Evolutionary conservation across 2,329 filamentous ascomycete species (phyloP).

Genomic region (Davidsoniella virescens): DNA sequence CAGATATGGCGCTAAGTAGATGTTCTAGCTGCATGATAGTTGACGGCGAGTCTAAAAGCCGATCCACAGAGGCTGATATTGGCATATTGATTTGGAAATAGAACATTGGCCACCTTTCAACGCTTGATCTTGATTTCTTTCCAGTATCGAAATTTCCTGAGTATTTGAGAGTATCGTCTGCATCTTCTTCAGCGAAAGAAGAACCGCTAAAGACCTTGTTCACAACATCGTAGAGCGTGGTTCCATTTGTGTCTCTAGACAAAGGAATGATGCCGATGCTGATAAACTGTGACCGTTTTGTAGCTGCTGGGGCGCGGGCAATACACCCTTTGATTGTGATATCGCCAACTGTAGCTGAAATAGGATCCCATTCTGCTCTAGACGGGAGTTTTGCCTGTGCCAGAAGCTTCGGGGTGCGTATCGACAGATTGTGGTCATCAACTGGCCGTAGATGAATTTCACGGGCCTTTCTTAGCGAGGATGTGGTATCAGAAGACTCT

Average conservation of each 20-base stretch:
- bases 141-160: constrained; percentile 25
- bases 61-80: neutral
- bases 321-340: constrained; percentile 55
- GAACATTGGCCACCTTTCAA: constrained; percentile 84
- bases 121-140: constrained; percentile 39
- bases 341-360: constrained; percentile 47
- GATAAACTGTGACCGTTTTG: constrained; percentile 63
- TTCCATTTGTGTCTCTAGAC: constrained; percentile 35
- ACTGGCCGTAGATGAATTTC: neutral
- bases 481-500: neutral
- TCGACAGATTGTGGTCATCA: constrained; percentile 6
- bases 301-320: constrained; percentile 52
- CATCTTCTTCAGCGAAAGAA: constrained; percentile 51
- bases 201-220: constrained; percentile 66
- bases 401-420: constrained; percentile 34
- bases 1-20: constrained; percentile 51
- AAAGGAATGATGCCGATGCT: constrained; percentile 60
- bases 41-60: neutral
- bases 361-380: constrained; percentile 49
- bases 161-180: constrained; percentile 21
- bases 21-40: constrained; percentile 25
- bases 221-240: constrained; percentile 58
- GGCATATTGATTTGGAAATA: constrained; percentile 47
- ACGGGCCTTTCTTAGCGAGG: neutral
- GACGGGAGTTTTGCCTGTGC: constrained; percentile 48